Base-by-base conservation (phyloP, 345 rosid species). In the Anacardium occidentale region DNA sequence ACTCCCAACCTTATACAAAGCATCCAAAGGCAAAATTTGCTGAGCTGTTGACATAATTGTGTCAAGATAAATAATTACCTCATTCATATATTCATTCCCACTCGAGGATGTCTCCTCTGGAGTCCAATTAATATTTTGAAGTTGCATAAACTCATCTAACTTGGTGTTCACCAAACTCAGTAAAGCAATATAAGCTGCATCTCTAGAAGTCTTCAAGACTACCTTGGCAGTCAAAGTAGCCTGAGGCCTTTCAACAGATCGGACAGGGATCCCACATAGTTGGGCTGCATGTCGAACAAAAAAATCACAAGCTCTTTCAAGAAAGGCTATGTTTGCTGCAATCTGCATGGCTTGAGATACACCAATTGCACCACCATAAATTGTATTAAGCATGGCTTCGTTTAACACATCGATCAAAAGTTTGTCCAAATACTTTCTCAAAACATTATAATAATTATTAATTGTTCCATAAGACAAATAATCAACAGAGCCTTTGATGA, bases 271-370 rank as follows among this genome's bases (percentile, higher is more conserved):
- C 29, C 99, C 99, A 62, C 96, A 95, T 10, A 88, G 86, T 48
- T 90, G 94, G 75, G 97, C 98, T 40, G 97, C 92, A 73, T 92
- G 90, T 17, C 85, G 86, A 60, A 89, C 79, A 65, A 90, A 95
- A 80, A 82, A 95, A 66, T 90, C 97, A 63, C 97, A 83, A 37
- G 96, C 97, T 65, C 84, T 84, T 81, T 95, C 98, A 15, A 95
- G 92, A 82, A 87, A 86, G 34, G 97, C 65, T 76, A 89, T 88
- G 78, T 95, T 92, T 32, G 97, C 94, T 37, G 98, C 94, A 77
- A 95, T 85, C 83, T 95, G 98, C 99, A 95, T 95, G 71, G 97
- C 96, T 79, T 95, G 92, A 71, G 96, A 76, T 29, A 84, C 92
- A 48, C 88, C 88, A 48, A 87, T 68, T 37, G 78, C 75, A 26